These are phyloP conservation scores for Nicotiana noctiflora DNA, from an alignment of 257 asterid species.

Conservation along the genomic window DNA sequence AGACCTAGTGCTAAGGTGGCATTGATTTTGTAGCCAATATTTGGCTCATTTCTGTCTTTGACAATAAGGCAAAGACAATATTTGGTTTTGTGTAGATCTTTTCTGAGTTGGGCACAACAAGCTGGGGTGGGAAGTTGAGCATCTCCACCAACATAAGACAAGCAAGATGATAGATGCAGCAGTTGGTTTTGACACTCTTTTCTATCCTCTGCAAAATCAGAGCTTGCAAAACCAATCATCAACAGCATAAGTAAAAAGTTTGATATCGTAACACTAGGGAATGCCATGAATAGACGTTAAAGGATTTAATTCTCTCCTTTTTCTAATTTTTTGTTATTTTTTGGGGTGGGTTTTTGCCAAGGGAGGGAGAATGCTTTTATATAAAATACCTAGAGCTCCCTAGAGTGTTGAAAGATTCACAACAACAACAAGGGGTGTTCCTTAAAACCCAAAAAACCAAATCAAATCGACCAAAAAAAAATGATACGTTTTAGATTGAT, in stretches of 20 bases:
- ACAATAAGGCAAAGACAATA: slow-evolving; percentile 37
- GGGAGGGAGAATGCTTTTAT: no score
- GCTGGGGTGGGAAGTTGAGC: slow-evolving; percentile 24
- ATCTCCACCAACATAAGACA: slow-evolving; percentile 27
- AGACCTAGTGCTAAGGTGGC: slow-evolving; percentile 39
- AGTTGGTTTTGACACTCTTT: slow-evolving; percentile 31
- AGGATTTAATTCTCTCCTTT: neutral
- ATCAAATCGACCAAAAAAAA: no score
- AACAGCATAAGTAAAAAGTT: neutral
- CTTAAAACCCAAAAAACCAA: no score
- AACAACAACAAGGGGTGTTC: no score
- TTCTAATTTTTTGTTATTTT: no score
- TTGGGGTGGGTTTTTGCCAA: no score
- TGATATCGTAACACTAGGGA: neutral
- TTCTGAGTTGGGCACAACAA: slow-evolving; percentile 34
- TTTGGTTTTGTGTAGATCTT: slow-evolving; percentile 15
- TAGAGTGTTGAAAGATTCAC: neutral
- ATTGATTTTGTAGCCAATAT: slow-evolving; percentile 35
- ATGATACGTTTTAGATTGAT: no score
- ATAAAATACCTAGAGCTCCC: no score
- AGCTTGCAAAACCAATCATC: slow-evolving; percentile 14
- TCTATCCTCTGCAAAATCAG: slow-evolving; percentile 33
- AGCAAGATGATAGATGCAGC: slow-evolving; percentile 26
- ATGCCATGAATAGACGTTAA: neutral
- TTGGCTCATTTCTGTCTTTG: slow-evolving; percentile 35